Percentiles rank a stretch among this genome's conserved stretches.
phyloP scores from a whole-genome alignment of 73 alveolate species.

The Diophrys sp. region DNA sequence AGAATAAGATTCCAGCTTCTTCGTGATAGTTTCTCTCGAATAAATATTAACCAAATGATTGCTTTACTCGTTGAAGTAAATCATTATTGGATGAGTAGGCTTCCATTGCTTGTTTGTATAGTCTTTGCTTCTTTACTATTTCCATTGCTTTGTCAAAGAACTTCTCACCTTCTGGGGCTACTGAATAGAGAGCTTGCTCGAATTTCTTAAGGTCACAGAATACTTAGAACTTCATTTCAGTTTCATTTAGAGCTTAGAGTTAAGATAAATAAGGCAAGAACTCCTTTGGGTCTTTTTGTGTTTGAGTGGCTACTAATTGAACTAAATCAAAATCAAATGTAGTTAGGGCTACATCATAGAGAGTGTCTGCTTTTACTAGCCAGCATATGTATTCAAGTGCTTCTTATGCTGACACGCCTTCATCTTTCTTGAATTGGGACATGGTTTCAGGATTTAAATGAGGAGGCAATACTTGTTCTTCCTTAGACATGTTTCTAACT shows the following conservation, averaged over 20 bases:
- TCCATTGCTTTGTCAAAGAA: conserved; percentile 71
- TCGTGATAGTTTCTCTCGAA: conserved; percentile 56
- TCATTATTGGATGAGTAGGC: conserved; percentile 50
- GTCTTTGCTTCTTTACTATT: conserved; percentile 72
- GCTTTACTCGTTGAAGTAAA: conserved; percentile 58
- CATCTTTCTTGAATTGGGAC: conserved; percentile 61
- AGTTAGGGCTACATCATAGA: conserved; percentile 93
- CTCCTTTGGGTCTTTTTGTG: conserved; percentile 98
- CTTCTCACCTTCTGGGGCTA: conserved; percentile 73
- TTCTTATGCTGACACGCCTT: conserved; percentile 63
- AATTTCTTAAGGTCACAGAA: conserved; percentile 73
- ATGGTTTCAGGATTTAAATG: conserved; percentile 80
- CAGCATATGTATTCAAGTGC: conserved; percentile 96
- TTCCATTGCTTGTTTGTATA: conserved; percentile 74
- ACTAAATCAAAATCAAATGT: conserved; percentile 97
- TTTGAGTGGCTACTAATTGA: conserved; percentile 88
- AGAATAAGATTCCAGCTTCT: conserved; percentile 67
- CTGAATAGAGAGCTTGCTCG: conserved; percentile 76
- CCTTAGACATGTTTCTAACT: conserved; percentile 59
- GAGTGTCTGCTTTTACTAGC: conserved; percentile 94
- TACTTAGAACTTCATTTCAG: conserved; percentile 67
- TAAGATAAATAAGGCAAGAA: conserved; percentile 86
- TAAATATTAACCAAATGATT: conserved; percentile 78
- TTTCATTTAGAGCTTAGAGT: conserved; percentile 64
- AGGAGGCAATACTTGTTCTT: conserved; percentile 83